These are phyloP conservation scores for Beauveria asiatica DNA, from an alignment of 2,329 filamentous ascomycete genomes.

Conservation along the genomic window DNA sequence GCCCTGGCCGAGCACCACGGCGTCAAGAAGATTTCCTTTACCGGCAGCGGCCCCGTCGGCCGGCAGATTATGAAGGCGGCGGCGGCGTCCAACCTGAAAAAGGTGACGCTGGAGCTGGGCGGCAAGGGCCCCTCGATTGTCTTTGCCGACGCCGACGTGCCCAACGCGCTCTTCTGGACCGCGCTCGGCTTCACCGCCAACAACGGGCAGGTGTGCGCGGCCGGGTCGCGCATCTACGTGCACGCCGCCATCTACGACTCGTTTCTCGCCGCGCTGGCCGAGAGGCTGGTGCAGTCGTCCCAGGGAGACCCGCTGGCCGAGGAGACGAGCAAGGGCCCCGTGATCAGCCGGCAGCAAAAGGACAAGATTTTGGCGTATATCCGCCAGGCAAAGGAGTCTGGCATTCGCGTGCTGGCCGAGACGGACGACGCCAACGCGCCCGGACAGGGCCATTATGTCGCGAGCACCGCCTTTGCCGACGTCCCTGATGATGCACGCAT, in stretches of 20 bases:
- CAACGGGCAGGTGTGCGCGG: slow-evolving; percentile 52
- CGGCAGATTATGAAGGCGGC: slow-evolving; percentile 61
- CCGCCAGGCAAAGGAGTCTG: slow-evolving; percentile 13
- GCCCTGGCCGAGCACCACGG: slow-evolving; percentile 55
- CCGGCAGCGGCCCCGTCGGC: slow-evolving; percentile 59
- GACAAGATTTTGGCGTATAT: slow-evolving; percentile 56
- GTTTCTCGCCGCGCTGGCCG: slow-evolving; percentile 52
- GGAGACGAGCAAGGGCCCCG: slow-evolving; percentile 25
- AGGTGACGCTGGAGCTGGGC: slow-evolving; percentile 50
- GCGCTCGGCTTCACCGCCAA: slow-evolving; percentile 25
- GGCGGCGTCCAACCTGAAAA: slow-evolving; percentile 45
- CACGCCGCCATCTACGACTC: slow-evolving; percentile 47
- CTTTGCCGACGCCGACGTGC: slow-evolving; percentile 43
- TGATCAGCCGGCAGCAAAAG: slow-evolving; percentile 54
- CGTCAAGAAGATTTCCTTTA: slow-evolving; percentile 68
- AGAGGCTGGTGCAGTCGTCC: slow-evolving; percentile 39
- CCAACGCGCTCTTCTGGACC: slow-evolving; percentile 30
- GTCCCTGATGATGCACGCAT: slow-evolving; percentile 19
- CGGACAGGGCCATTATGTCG: slow-evolving; percentile 19
- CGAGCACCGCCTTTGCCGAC: slow-evolving; percentile 23
- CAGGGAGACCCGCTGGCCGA: slow-evolving; percentile 18
- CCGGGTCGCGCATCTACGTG: slow-evolving; percentile 50
- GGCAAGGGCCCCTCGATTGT: slow-evolving; percentile 52
- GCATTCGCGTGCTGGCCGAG: slow-evolving; percentile 1
- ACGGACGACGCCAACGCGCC: neutral